Evolutionary conservation across 2,329 filamentous ascomycete species (phyloP).

Genomic region (Cytospora chrysosperma): DNA sequence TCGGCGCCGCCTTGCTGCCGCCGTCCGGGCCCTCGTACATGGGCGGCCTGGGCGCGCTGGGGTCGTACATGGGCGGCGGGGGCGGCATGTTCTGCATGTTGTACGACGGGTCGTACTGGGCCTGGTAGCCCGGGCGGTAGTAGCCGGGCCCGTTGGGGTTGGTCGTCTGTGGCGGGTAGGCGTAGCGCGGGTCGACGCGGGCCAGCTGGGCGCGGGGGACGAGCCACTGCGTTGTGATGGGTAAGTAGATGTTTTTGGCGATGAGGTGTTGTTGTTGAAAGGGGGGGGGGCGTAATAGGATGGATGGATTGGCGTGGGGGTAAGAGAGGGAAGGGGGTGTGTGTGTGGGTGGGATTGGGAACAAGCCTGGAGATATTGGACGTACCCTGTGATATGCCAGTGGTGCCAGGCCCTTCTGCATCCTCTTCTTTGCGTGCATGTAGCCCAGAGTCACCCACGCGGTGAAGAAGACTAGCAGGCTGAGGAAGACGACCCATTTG

Average conservation of each 20-base stretch:
- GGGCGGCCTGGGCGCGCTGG: conserved; percentile 50
- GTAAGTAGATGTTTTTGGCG: not conserved
- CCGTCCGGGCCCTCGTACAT: conserved; percentile 53
- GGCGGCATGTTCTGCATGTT: conserved; percentile 56
- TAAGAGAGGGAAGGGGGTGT: too few species aligned
- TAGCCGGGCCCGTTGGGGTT: conserved; percentile 38
- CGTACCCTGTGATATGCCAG: conserved; percentile 69
- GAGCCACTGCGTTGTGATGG: conserved; percentile 48
- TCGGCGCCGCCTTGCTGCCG: conserved; percentile 53
- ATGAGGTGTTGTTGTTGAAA: too few species aligned
- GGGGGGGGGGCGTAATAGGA: conserved; percentile 10
- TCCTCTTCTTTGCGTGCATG: conserved; percentile 65
- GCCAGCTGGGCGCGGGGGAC: conserved; percentile 47
- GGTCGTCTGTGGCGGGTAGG: conserved; percentile 37
- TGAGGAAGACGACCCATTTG: conserved; percentile 69
- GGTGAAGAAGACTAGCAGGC: conserved; percentile 57
- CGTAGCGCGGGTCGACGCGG: conserved; percentile 50
- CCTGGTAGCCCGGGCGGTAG: conserved; percentile 38
- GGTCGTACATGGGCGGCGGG: conserved; percentile 59
- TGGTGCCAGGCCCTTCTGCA: conserved; percentile 64
- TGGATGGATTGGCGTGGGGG: not conserved
- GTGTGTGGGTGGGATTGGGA: too few species aligned
- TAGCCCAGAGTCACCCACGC: conserved; percentile 67
- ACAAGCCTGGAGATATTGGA: too few species aligned
- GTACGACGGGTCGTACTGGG: conserved; percentile 34